Evolutionary conservation across 331 rosid species (phyloP), one percentile per base, ranked within the genome.

Genomic region (Telfairia occidentalis): DNA sequence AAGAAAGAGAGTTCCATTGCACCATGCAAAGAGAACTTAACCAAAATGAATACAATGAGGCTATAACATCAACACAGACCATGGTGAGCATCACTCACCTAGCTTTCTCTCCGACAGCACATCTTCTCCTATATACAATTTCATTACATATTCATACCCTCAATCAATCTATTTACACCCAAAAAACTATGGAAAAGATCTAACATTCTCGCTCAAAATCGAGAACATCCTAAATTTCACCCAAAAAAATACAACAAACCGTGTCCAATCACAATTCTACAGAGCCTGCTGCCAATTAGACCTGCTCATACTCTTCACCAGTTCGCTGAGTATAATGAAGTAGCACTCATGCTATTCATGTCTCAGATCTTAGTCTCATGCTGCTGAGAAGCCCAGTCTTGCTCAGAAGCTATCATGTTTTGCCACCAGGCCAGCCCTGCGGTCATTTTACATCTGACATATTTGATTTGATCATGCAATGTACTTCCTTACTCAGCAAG

Each of bases 141-240:
- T 37, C 48, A 64, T 64, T 35, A 64, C 49, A 64, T 64, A 71
- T 43, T 29, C 76, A 48, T 48, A 71, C 59, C 59, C 76, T 74
- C 53, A 24, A 46, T 82, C 82, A 88, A 82, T 81, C 84, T 88
- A 94, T 91, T 74, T 91, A 92, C 96, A 95, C 83, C 76, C 38
- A 77, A 81, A 83, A 21, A 61, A 46, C 75, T 42, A 76, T 48
- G 73, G 65, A 32, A 50, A 52, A 76, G 46, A 76, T 74, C 34
- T 77, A 76, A 74, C 75, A 81, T 76, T 78, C 84, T 81, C 74
- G 72, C 60, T 78, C 75, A 81, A 79, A 85, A 84, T 30, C 76
- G 76, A 70, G 52, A 78, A 77, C 77, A 74, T 77, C 80, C 79
- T 55, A 73, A 34, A 24, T 67, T 82, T 64, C 83, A 74, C 79